Conservation (phyloP, 2,329 filamentous ascomycete species). For the Penicillium sp. region DNA sequence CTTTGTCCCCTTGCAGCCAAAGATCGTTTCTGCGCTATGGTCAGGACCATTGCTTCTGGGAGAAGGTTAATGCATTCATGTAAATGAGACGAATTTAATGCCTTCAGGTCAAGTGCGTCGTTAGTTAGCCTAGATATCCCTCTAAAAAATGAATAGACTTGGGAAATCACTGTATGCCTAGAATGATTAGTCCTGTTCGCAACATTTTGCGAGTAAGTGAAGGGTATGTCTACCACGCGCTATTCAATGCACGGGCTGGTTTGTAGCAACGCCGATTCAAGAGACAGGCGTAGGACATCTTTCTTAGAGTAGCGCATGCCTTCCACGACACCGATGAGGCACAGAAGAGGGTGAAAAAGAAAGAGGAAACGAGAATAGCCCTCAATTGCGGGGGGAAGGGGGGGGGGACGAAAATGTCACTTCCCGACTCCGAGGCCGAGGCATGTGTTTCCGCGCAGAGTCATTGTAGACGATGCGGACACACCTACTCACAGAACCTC, state of each 20-base stretch:
- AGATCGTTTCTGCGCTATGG: conserved; percentile 22
- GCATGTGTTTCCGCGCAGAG: conserved; percentile 10
- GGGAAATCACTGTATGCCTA: conserved; percentile 1
- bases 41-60: conserved; percentile 27
- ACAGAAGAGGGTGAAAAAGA: not conserved
- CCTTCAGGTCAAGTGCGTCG: conserved; percentile 11
- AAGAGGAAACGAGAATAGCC: conserved; percentile 5
- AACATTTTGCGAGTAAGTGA: not conserved
- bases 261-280: not conserved
- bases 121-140: conserved; percentile 13
- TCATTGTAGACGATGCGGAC: not conserved
- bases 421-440: conserved; percentile 15
- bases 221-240: not conserved
- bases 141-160: conserved; percentile 11
- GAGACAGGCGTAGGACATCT: not conserved
- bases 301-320: not conserved
- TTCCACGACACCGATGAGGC: not conserved
- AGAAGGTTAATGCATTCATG: conserved; percentile 36
- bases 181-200: conserved; percentile 1
- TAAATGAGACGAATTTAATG: conserved; percentile 34
- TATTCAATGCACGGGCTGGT: not conserved
- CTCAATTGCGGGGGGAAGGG: conserved; percentile 18
- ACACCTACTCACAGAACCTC: not conserved
- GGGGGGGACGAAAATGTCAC: conserved; percentile 18
- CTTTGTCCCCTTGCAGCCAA: conserved; percentile 18